Percentiles rank a stretch among this genome's conserved stretches.
Conservation (phyloP, 2,329 filamentous ascomycete genomes). For the Byssothecium circinans region DNA sequence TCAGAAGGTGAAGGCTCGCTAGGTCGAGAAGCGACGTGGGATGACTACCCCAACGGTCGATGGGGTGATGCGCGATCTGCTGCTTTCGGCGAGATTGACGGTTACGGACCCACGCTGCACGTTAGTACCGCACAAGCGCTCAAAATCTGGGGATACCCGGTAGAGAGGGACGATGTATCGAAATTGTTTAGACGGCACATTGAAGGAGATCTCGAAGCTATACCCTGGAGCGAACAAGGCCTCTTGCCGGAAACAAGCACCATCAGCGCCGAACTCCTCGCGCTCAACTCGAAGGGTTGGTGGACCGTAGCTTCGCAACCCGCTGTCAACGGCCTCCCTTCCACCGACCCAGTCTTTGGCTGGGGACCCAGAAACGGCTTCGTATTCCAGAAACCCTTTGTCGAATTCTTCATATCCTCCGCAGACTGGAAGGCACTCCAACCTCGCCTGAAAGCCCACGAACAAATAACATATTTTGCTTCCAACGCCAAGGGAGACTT, state of each 20-base stretch:
- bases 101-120: conserved; percentile 95
- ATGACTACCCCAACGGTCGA: conserved; percentile 94
- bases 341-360: conserved; percentile 77
- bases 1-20: conserved; percentile 89
- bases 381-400: conserved; percentile 97
- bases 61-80: conserved; percentile 87
- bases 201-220: conserved; percentile 73
- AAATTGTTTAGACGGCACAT: conserved; percentile 80
- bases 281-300: conserved; percentile 82
- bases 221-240: conserved; percentile 93
- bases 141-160: conserved; percentile 81
- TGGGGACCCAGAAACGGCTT: conserved; percentile 94
- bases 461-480: conserved; percentile 83
- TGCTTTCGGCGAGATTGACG: conserved; percentile 94
- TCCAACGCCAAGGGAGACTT: conserved; percentile 79
- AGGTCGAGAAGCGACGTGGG: conserved; percentile 95
- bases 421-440: conserved; percentile 71
- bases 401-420: conserved; percentile 87
- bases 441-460: conserved; percentile 65
- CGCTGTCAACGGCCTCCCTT: conserved; percentile 82
- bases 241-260: conserved; percentile 79
- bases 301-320: conserved; percentile 97
- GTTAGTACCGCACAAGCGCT: conserved; percentile 84
- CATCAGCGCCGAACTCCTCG: conserved; percentile 75
- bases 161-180: conserved; percentile 70